Percentiles rank a stretch among this genome's conserved stretches.
Conservation (phyloP, 768 basidiomycete species). For the Suillus lakei region DNA sequence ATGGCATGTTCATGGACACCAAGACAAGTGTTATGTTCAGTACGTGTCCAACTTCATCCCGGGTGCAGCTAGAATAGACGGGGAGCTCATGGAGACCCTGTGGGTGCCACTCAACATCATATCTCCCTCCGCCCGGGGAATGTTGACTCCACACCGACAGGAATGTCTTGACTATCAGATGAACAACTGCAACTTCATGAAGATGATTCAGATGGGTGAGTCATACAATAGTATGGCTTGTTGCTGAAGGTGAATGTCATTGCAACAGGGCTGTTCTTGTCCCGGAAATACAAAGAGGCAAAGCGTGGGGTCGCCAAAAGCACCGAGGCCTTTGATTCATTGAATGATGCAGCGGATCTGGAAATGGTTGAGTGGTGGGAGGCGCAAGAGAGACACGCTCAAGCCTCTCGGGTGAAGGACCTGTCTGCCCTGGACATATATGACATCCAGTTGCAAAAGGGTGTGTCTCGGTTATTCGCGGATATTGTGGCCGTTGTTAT, state of each 20-base stretch:
- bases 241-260: too few relatives aligned
- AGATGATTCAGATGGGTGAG: slow-evolving; percentile 17
- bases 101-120: slow-evolving; percentile 4
- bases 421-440: not conserved
- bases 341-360: not conserved
- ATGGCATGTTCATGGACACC: too few relatives aligned
- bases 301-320: too few relatives aligned
- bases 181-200: slow-evolving; percentile 30
- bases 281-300: too few relatives aligned
- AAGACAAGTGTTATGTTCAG: not conserved
- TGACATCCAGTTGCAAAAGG: slow-evolving; percentile 1
- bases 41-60: not conserved
- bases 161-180: slow-evolving; percentile 27
- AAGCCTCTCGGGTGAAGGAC: not conserved
- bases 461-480: too few relatives aligned
- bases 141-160: not conserved
- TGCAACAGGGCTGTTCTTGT: too few relatives aligned
- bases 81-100: slow-evolving; percentile 15
- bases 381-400: not conserved
- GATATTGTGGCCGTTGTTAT: too few relatives aligned
- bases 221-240: slow-evolving; percentile 14
- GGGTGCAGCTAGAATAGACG: not conserved
- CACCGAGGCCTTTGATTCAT: not conserved
- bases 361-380: not conserved
- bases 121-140: not conserved